Conservation (phyloP, 495 filamentous ascomycete genomes). For the Penicillium bialowiezense region DNA sequence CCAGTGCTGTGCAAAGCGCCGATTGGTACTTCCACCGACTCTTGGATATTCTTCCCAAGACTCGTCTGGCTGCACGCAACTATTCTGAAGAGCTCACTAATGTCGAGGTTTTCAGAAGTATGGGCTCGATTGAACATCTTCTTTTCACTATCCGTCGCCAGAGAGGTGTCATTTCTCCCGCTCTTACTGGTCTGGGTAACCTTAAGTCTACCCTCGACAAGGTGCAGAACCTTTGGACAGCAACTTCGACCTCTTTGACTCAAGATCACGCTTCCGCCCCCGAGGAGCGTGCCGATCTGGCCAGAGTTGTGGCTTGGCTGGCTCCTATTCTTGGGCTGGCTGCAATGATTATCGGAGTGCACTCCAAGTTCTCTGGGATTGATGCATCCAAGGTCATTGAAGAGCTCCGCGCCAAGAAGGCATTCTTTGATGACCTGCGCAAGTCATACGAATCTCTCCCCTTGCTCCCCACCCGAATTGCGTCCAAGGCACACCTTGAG, state of each 20-base stretch:
- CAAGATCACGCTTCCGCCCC: constrained; percentile 20
- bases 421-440: constrained; percentile 38
- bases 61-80: constrained; percentile 60
- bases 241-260: constrained; percentile 26
- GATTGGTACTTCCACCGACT: constrained; percentile 76
- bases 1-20: constrained; percentile 33
- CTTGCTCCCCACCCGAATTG: constrained; percentile 51
- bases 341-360: constrained; percentile 49
- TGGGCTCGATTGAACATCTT: constrained; percentile 80
- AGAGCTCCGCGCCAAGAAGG: constrained; percentile 48
- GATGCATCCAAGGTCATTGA: constrained; percentile 39
- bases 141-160: constrained; percentile 67
- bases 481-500: constrained; percentile 40
- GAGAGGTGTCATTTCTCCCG: constrained; percentile 50
- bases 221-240: constrained; percentile 43
- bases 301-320: constrained; percentile 45
- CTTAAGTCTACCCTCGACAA: constrained; percentile 37
- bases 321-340: constrained; percentile 46
- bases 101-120: constrained; percentile 71
- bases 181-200: constrained; percentile 33
- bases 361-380: constrained; percentile 56
- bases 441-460: constrained; percentile 47
- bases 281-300: constrained; percentile 17
- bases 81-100: constrained; percentile 81
- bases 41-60: constrained; percentile 65